Conservation (phyloP, 768 basidiomycete genomes). For the Amanita muscaria region DNA sequence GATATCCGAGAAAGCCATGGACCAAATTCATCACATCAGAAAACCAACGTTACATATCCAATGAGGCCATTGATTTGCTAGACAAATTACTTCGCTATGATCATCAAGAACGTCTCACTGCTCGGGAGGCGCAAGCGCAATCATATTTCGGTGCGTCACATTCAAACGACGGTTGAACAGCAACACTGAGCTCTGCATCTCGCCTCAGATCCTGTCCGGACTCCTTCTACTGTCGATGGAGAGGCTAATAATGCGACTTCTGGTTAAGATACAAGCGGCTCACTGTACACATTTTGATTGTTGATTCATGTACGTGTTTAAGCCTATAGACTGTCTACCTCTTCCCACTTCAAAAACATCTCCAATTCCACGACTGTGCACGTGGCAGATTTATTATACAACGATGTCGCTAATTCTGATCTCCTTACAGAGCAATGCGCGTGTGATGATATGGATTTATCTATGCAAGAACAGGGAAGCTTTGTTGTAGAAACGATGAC, state of each 20-base stretch:
- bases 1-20: slow-evolving; percentile 94
- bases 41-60: slow-evolving; percentile 93
- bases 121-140: slow-evolving; percentile 85
- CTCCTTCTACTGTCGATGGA: slow-evolving; percentile 37
- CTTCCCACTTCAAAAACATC: slow-evolving; percentile 10
- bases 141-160: slow-evolving; percentile 74
- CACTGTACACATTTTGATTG: slow-evolving; percentile 2
- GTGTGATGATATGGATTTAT: too few species aligned
- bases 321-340: slow-evolving; percentile 28
- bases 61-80: slow-evolving; percentile 92
- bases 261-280: slow-evolving; percentile 23
- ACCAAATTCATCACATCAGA: slow-evolving; percentile 90
- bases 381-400: too few species aligned
- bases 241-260: slow-evolving; percentile 58
- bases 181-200: too few species aligned
- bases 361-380: neutral
- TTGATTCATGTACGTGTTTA: slow-evolving; percentile 21
- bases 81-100: slow-evolving; percentile 96
- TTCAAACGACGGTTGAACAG: too few species aligned
- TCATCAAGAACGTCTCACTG: slow-evolving; percentile 93
- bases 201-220: slow-evolving; percentile 71
- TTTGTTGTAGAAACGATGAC: too few species aligned
- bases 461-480: too few species aligned
- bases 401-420: too few species aligned
- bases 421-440: too few species aligned